Evolutionary conservation across 495 filamentous ascomycete genomes (phyloP).

Genomic region (Neurospora tetrasperma): DNA sequence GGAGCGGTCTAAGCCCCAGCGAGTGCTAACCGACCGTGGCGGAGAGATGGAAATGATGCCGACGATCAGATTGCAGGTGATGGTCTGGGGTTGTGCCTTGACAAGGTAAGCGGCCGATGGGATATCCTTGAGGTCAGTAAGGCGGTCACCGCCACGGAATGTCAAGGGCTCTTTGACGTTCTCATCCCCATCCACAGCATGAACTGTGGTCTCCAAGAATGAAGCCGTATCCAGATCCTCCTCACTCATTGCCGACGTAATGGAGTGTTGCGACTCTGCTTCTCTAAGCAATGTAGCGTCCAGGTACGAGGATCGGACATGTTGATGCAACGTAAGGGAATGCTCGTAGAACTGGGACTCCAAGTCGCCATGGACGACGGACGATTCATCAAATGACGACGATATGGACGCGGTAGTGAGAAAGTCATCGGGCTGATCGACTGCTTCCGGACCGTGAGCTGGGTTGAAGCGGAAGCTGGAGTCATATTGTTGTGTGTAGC

Average conservation of each 20-base stretch:
- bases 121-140: slow-evolving; percentile 60
- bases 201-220: slow-evolving; percentile 3
- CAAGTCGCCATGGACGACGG: slow-evolving; percentile 15
- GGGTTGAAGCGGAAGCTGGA: slow-evolving; percentile 8
- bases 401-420: slow-evolving; percentile 35
- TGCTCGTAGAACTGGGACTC: slow-evolving; percentile 60
- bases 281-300: slow-evolving; percentile 5
- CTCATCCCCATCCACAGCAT: not conserved
- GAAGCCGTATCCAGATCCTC: slow-evolving; percentile 5
- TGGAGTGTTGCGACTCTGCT: not conserved
- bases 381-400: slow-evolving; percentile 15
- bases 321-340: slow-evolving; percentile 56
- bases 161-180: slow-evolving; percentile 12
- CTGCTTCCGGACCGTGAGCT: slow-evolving; percentile 7
- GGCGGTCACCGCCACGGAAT: slow-evolving; percentile 14
- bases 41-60: slow-evolving; percentile 63
- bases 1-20: slow-evolving; percentile 45
- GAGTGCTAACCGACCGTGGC: slow-evolving; percentile 46
- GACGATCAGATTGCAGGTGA: slow-evolving; percentile 66
- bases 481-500: slow-evolving; percentile 39
- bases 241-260: slow-evolving; percentile 12
- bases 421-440: slow-evolving; percentile 33
- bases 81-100: slow-evolving; percentile 67
- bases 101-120: slow-evolving; percentile 58
- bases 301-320: slow-evolving; percentile 42